Percentiles rank a stretch among this genome's conserved stretches.
These are phyloP conservation scores for Aspergillaceae sp. DNA, from an alignment of 2,329 filamentous ascomycete genomes.

Conservation along the genomic window DNA sequence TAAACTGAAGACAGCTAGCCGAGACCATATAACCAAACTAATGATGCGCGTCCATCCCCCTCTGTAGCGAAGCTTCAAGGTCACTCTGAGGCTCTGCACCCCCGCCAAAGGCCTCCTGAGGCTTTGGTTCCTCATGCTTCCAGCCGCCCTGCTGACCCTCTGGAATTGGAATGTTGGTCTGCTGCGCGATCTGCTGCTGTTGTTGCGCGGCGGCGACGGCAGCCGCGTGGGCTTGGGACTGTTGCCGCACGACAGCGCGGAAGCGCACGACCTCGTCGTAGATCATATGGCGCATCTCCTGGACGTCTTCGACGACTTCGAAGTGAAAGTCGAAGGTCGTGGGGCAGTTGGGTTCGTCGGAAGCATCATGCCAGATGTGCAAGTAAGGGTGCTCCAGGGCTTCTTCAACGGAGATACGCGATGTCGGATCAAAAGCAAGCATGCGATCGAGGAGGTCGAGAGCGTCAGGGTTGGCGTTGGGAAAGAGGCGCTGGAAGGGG, in stretches of 20 bases:
- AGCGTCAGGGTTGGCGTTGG: conserved; percentile 88
- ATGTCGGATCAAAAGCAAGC: conserved; percentile 92
- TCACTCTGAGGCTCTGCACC: conserved; percentile 37
- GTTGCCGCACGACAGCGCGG: conserved; percentile 53
- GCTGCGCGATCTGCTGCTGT: conserved; percentile 35
- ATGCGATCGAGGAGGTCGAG: conserved; percentile 93
- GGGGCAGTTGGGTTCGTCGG: conserved; percentile 88
- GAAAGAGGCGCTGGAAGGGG: conserved; percentile 79
- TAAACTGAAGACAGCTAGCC: not conserved
- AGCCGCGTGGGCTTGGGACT: conserved; percentile 35
- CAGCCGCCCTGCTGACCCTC: conserved; percentile 48
- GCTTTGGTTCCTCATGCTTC: conserved; percentile 53
- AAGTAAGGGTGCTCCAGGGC: conserved; percentile 95
- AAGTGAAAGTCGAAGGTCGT: conserved; percentile 97
- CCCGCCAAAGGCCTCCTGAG: conserved; percentile 44
- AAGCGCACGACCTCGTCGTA: conserved; percentile 88
- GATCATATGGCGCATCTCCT: conserved; percentile 95
- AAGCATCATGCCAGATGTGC: conserved; percentile 96
- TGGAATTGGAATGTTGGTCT: conserved; percentile 52
- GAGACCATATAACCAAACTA: conserved; percentile 5
- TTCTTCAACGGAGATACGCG: conserved; percentile 87
- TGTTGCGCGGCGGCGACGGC: conserved; percentile 21
- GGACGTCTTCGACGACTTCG: conserved; percentile 91
- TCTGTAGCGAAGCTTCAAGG: conserved; percentile 45
- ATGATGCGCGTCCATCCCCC: conserved; percentile 46